Evolutionary conservation across 768 basidiomycete genomes (phyloP).

Genomic region (Pleurotus eryngii): DNA sequence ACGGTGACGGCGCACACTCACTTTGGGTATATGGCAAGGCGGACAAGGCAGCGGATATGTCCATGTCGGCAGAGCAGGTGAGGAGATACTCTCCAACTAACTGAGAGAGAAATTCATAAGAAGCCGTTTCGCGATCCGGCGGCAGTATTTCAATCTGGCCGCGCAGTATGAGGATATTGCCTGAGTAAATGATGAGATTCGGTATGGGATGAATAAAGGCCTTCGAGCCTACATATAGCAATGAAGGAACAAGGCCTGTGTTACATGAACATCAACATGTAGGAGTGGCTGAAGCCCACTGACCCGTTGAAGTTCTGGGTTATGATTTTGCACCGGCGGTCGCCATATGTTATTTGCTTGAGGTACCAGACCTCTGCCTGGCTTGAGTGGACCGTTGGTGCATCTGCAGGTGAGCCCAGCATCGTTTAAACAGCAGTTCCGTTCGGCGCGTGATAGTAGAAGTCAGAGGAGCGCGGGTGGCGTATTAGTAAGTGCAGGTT

Average conservation of each 20-base stretch:
- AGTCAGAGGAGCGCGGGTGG: no score
- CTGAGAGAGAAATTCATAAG: constrained; percentile 82
- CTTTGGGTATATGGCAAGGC: constrained; percentile 78
- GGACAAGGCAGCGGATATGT: constrained; percentile 69
- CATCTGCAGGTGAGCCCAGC: neutral
- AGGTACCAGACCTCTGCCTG: constrained; percentile 5
- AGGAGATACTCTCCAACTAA: constrained; percentile 84
- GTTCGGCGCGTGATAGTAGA: constrained; percentile 9
- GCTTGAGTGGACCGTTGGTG: constrained; percentile 2
- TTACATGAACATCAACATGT: constrained; percentile 1
- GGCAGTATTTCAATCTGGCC: constrained; percentile 76
- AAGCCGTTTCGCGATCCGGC: constrained; percentile 60
- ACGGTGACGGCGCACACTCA: constrained; percentile 30
- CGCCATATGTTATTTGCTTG: neutral
- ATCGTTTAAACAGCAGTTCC: neutral
- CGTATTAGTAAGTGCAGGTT: no score
- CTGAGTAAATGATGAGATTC: constrained; percentile 30
- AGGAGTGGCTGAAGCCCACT: constrained; percentile 22
- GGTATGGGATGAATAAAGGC: neutral
- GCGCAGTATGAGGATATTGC: constrained; percentile 85
- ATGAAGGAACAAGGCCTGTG: constrained; percentile 89
- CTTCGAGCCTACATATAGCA: constrained; percentile 64
- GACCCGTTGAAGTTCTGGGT: constrained; percentile 86
- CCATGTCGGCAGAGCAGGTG: constrained; percentile 44
- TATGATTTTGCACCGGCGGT: constrained; percentile 40